Conservation (phyloP, 2,329 filamentous ascomycete genomes). For the Neocucurbitaria cava region DNA sequence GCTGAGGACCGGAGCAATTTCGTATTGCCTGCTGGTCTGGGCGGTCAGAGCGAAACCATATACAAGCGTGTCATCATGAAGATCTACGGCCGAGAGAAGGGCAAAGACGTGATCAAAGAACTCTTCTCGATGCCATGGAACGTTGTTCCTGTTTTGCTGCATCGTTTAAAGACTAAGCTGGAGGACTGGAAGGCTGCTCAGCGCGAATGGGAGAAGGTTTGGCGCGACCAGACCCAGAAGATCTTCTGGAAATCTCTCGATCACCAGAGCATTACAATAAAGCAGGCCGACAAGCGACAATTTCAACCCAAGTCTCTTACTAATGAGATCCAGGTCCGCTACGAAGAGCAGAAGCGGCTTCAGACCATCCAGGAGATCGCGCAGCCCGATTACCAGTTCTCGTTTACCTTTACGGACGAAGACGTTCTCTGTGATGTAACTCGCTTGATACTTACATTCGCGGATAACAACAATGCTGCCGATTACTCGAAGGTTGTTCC, state of each 20-base stretch:
- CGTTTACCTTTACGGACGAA: conserved; percentile 70
- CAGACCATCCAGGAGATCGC: conserved; percentile 66
- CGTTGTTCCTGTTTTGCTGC: conserved; percentile 87
- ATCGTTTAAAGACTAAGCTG: conserved; percentile 91
- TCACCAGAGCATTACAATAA: conserved; percentile 92
- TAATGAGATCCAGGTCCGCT: conserved; percentile 88
- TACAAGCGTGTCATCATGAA: conserved; percentile 98
- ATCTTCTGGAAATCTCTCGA: conserved; percentile 97
- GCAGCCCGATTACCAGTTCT: conserved; percentile 73
- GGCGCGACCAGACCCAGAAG: conserved; percentile 92
- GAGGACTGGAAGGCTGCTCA: conserved; percentile 98
- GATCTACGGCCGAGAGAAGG: conserved; percentile 86
- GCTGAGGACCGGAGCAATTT: conserved; percentile 75
- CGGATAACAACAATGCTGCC: conserved; percentile 50
- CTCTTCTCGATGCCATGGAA: conserved; percentile 84
- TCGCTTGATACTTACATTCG: conserved; percentile 54
- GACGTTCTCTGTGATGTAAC: conserved; percentile 61
- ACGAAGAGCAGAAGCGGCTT: conserved; percentile 84
- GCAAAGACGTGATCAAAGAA: conserved; percentile 83
- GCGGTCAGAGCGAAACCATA: conserved; percentile 93
- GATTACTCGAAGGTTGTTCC: conserved; percentile 54
- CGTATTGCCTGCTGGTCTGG: conserved; percentile 80
- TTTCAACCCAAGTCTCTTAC: conserved; percentile 90
- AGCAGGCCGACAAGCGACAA: conserved; percentile 87
- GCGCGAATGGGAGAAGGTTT: conserved; percentile 99